Percentiles rank a stretch among this genome's conserved stretches.
Evolutionary conservation across 768 basidiomycete genomes (phyloP).

Genomic region (Hysterangium stoloniferum): DNA sequence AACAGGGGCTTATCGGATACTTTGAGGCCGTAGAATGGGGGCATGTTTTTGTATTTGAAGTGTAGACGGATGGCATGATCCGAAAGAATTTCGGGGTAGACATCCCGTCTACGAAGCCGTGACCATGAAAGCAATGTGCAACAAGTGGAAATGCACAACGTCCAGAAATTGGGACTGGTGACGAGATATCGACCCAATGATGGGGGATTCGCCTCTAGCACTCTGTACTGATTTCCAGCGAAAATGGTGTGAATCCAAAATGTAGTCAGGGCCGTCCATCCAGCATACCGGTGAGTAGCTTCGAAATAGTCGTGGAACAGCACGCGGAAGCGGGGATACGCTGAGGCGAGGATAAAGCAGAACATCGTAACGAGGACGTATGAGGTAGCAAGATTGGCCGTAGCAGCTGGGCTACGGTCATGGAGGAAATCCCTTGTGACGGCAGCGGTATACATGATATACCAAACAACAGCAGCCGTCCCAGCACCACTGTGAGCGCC

Average conservation of each 20-base stretch:
- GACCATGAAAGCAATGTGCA: no score
- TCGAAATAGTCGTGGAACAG: conserved; percentile 48
- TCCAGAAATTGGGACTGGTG: no score
- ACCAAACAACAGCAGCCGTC: conserved; percentile 46
- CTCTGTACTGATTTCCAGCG: conserved; percentile 49
- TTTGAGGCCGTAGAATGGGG: no score
- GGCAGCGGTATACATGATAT: conserved; percentile 40
- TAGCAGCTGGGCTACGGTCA: neutral
- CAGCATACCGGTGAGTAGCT: conserved; percentile 36
- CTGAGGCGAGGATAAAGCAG: conserved; percentile 41
- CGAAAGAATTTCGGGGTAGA: conserved; percentile 7
- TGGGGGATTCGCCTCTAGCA: no score
- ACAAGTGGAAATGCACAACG: no score
- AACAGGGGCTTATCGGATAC: conserved; percentile 37
- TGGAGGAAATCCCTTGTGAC: conserved; percentile 30
- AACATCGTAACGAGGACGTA: conserved; percentile 44
- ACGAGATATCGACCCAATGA: no score
- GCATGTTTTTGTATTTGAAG: conserved; percentile 1
- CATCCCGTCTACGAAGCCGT: conserved; percentile 39
- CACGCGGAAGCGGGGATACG: conserved; percentile 40
- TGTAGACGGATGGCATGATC: conserved; percentile 10
- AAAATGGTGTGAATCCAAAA: conserved; percentile 30
- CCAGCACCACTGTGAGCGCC: conserved; percentile 55
- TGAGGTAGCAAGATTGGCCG: conserved; percentile 36
- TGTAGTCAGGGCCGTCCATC: neutral